Base-by-base conservation (phyloP, 352 stramenopile genomes). In the Lagenidium giganteum region DNA sequence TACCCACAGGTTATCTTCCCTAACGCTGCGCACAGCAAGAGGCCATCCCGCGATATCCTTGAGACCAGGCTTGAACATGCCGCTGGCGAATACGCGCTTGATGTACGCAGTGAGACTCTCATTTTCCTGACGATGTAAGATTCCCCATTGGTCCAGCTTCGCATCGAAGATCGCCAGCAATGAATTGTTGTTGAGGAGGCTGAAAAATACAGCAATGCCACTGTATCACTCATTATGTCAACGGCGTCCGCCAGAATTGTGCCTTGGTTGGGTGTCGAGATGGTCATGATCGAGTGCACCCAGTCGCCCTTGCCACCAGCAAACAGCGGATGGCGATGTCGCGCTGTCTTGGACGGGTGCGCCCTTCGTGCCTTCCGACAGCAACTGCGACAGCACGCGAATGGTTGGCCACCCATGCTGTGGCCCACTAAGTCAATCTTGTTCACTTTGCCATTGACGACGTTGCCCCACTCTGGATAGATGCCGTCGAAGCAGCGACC, bases 401-500 rank as follows among this genome's bases (percentile, higher is more conserved):
- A 53, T 50, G 12, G 66, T 77, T 62, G 55, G 20, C 66, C 66
- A 11, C 66, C 66, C 58, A 77, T 66, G 28, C 50, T 66, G 59
- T 77, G 66, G 6, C 45, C 55, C 21, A 76, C 22, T 12, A 77
- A 36, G 47, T 77, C 62, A 24, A 77, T 54, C 40, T 66, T 69
- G 38, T 73, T 54, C 17, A 70, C 50, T n/a, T 63, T 18, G 36
- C 61, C 61, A 22, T 71, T 56, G 21, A 63, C 47, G 26, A 59
- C 46, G 23, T 54, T 35, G 32, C 62, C 62, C 66, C 66, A 78
- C 30, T 70, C 23, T 13, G 62, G 62, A 28, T 61, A 74, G 17
- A 78, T 17, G 16, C 66, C 66, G 5, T 54, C 35, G 36, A 47
- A 69, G 23, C 51, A 66, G 4, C 49, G 47, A 4, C 62, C 62